Percentiles rank a stretch among this genome's conserved stretches.
Evolutionary conservation across 1,139 yeast genomes (phyloP).

Genomic region (Protomyces gravidus): DNA sequence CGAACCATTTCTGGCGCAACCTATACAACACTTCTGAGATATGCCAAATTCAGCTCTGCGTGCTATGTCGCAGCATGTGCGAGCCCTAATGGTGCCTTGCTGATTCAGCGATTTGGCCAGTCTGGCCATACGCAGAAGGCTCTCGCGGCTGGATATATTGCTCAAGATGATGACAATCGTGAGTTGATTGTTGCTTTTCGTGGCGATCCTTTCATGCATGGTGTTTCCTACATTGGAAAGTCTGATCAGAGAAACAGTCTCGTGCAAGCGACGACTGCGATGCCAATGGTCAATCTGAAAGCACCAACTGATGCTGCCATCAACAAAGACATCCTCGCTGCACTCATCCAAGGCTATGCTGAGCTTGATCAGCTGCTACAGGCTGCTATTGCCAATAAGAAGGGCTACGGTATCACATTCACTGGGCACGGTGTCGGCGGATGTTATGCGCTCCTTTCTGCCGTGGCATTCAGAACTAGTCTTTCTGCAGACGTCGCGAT

Average conservation of each 20-base stretch:
- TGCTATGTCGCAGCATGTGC: conserved; percentile 1
- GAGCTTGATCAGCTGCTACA: background rate
- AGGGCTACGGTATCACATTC: conserved; percentile 20
- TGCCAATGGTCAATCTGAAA: background rate
- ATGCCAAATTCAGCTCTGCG: conserved; percentile 14
- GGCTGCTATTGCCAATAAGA: background rate
- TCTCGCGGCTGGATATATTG: conserved; percentile 1
- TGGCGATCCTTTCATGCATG: conserved; percentile 17
- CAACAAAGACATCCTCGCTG: conserved; percentile 6
- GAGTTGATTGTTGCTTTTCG: conserved; percentile 18
- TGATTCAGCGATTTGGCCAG: background rate
- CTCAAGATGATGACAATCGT: conserved; percentile 9
- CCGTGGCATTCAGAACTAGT: background rate
- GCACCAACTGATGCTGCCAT: conserved; percentile 10
- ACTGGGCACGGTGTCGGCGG: conserved; percentile 27
- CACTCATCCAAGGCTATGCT: background rate
- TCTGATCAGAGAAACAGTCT: conserved; percentile 1
- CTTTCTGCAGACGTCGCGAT: conserved; percentile 3
- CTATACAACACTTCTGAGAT: conserved; percentile 1
- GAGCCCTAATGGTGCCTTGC: background rate
- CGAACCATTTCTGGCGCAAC: background rate
- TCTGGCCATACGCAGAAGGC: background rate
- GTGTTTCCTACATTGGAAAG: background rate
- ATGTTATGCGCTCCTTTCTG: conserved; percentile 6
- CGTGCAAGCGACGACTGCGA: conserved; percentile 9